Evolutionary conservation across 768 basidiomycete genomes (phyloP), one percentile per base, ranked within the genome.

Genomic region (Suillus subluteus): DNA sequence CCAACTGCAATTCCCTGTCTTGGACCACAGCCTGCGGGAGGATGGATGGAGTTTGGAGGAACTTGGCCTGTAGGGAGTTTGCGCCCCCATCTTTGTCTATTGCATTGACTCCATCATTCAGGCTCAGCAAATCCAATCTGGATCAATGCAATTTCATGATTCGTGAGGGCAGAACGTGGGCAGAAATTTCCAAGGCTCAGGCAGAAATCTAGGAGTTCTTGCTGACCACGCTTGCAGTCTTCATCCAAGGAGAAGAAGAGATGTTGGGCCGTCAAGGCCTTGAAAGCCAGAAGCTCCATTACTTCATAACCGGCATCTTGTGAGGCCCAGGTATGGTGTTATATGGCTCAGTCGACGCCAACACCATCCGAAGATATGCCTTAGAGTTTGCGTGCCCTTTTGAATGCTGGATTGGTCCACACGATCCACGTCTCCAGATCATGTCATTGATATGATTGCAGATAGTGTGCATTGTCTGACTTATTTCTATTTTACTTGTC

Each of bases 191-290:
- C 11, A 13, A 2, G 1, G 55, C 55, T n/a, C 2, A 56, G 4
- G 1, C 8, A 13, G 55, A 56, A 37, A 56, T 56, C 2, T 9
- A 1, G 21, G 0, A 4, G 0, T 56, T 56, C 30, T n/a, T 56
- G 55, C 12, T 12, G 6, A 0, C 6, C 26, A 56, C 35, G 1
- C 35, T 56, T 11, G 5, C 21, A 0, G 2, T 1, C 26, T 13
- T 13, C 11, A 37, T 56, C 35, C 1, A 0, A 1, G 35, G 18
- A 12, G 35, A 56, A 56, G 55, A 56, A 21, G 2, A 0, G 2
- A 1, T 6, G 21, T 56, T 56, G 44, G 1, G 0, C 2, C 21
- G 8, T 30, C 1, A 0, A 0, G 6, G 11, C 18, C 5, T 37
- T 6, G 35, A 58, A n/a, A 58, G 35, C 56, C 21, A 15, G 56